phyloP scores from a whole-genome alignment of 768 basidiomycete species.

The Suillus bovinus region DNA sequence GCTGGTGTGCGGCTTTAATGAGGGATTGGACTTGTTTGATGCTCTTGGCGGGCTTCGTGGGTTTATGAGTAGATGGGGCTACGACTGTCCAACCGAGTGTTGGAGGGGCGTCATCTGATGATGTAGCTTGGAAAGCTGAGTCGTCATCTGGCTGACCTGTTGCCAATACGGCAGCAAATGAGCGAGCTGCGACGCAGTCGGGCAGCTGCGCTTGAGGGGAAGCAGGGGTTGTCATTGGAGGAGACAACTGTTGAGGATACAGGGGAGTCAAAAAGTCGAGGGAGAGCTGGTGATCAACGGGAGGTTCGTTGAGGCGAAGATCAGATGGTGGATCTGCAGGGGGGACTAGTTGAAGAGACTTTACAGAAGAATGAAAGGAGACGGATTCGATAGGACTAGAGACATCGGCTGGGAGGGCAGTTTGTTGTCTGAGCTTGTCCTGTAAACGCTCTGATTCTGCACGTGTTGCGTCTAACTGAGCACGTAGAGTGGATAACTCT shows the following conservation, averaged over 20 bases:
- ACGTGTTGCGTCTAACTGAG: conserved; percentile 34
- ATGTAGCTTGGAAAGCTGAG: conserved; percentile 19
- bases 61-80: conserved; percentile 15
- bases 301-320: conserved; percentile 6
- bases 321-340: conserved; percentile 14
- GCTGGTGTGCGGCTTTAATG: conserved; percentile 44
- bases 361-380: conserved; percentile 6
- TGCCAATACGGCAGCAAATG: conserved; percentile 33
- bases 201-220: conserved; percentile 36
- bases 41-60: conserved; percentile 33
- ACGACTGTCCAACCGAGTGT: conserved; percentile 28
- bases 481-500: conserved; percentile 31
- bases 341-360: conserved; percentile 12
- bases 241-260: conserved; percentile 22
- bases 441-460: conserved; percentile 34
- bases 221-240: conserved; percentile 31
- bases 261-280: conserved; percentile 21
- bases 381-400: conserved; percentile 12
- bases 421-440: conserved; percentile 21
- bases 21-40: conserved; percentile 44
- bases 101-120: conserved; percentile 20
- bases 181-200: conserved; percentile 36
- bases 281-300: conserved; percentile 17
- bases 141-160: conserved; percentile 33
- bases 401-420: conserved; percentile 3